phyloP scores from a whole-genome alignment of 1,284 basidiomycete species.

The Papiliotrema flavescens region DNA sequence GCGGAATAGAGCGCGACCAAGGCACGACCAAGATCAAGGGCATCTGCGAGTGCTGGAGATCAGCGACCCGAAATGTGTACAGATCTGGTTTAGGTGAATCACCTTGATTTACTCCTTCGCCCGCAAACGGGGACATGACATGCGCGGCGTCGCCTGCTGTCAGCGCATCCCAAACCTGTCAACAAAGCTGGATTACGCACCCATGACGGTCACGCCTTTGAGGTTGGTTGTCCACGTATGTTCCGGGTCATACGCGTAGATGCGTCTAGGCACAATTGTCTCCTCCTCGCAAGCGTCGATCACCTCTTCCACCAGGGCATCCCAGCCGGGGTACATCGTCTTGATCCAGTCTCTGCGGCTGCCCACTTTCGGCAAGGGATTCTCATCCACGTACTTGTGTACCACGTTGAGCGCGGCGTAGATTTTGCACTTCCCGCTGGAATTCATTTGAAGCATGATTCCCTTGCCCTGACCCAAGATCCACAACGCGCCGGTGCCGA shows the following conservation, averaged over 20 bases:
- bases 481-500: conserved; percentile 42
- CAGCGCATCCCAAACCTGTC: neutral
- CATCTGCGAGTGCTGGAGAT: conserved; percentile 16
- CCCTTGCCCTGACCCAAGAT: conserved; percentile 31
- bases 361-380: conserved; percentile 13
- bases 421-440: conserved; percentile 39
- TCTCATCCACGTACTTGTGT: conserved; percentile 27
- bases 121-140: conserved; percentile 53
- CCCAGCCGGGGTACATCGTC: conserved; percentile 33
- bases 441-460: conserved; percentile 45
- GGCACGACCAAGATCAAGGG: conserved; percentile 38
- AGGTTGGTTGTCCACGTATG: conserved; percentile 24
- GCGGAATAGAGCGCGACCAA: conserved; percentile 18
- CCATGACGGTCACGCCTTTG: conserved; percentile 25
- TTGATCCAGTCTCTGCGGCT: conserved; percentile 18
- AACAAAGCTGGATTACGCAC: conserved; percentile 11
- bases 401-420: conserved; percentile 36
- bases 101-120: conserved; percentile 52
- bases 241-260: conserved; percentile 25
- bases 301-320: conserved; percentile 14
- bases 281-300: conserved; percentile 32
- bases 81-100: neutral
- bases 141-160: conserved; percentile 53
- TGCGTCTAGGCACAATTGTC: conserved; percentile 21
- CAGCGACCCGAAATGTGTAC: neutral